Evolutionary conservation across 2,329 filamentous ascomycete species (phyloP).

Genomic region (Thermothelomyces thermophilus): DNA sequence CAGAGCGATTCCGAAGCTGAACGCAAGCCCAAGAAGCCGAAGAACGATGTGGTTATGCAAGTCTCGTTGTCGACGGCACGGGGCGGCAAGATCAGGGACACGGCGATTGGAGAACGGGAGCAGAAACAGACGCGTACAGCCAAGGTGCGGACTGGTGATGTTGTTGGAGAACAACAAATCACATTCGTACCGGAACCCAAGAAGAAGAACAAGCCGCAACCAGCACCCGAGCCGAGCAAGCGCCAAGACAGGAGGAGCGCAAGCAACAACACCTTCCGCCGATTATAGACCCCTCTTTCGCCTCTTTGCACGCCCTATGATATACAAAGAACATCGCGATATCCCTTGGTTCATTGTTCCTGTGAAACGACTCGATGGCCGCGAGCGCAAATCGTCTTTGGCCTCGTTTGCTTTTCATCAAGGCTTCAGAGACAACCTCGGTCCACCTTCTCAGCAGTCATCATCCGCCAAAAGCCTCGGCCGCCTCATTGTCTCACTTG

Average conservation of each 20-base stretch:
- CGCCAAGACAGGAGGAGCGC: conserved; percentile 53
- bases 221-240: conserved; percentile 30
- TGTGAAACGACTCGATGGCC: conserved; percentile 3
- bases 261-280: conserved; percentile 68
- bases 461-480: no score
- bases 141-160: conserved; percentile 41
- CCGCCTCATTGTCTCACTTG: conserved; percentile 24
- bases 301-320: conserved; percentile 20
- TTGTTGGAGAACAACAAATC: conserved; percentile 59
- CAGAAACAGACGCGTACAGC: conserved; percentile 43
- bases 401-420: background rate
- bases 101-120: conserved; percentile 49
- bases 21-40: conserved; percentile 36
- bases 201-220: conserved; percentile 42
- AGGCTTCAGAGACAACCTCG: no score
- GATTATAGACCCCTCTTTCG: conserved; percentile 41
- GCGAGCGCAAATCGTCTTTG: background rate
- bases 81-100: conserved; percentile 49
- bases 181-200: conserved; percentile 62
- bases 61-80: conserved; percentile 59
- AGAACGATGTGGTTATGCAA: conserved; percentile 51
- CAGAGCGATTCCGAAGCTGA: conserved; percentile 33
- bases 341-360: conserved; percentile 9
- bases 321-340: conserved; percentile 23
- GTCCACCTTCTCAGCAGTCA: no score